Base-by-base conservation (phyloP, 257 asterid genomes). In the Paraleonurus japonicus region DNA sequence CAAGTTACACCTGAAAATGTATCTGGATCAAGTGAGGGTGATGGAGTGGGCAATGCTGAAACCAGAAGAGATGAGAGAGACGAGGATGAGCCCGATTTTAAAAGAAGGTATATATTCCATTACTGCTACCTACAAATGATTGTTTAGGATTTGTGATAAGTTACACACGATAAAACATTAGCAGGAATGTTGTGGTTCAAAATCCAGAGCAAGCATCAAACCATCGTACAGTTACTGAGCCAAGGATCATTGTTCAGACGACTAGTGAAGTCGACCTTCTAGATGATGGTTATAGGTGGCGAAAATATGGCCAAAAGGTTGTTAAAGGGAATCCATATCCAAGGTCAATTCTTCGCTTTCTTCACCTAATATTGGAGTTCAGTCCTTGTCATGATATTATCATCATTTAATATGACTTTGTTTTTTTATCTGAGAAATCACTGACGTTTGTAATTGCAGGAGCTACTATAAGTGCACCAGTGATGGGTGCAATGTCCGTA, bases 261-360 rank as follows among this genome's bases (percentile, higher is more conserved):
- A 90, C 96, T 2, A 93, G 98, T 70, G 98, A 93, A 77, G 89
- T 93, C 75, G 97, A 93, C 81, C 92, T 93, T 51, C 77, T 93
- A 67, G 98, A 93, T 51, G 98, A 93, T 77, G 98, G 98, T 61
- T 93, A 82, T 62, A 89, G 94, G 77, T 90, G 98, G 97, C 78
- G 95, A 26, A 93, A 93, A 53, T 93, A 93, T 73, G 98, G 98
- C 47, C 97, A 93, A 88, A 93, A 93, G 82, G 96, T 93, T 66
- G 96, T 93, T 55, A 90, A 93, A 87, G 98, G 98, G 71, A 93
- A 90, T 71, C 98, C 97, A 64, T 79, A 93, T 57, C 98, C 98
- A 43, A 88, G 98, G 98, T 90, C 15, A 57, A 51, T 73, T 5
- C 26, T 24, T 32, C 3, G 13, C 1, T 86, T 85, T 22, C 28